These are phyloP conservation scores for Eucalyptus sp. DNA, from an alignment of 345 rosid genomes.

Conservation along the genomic window DNA sequence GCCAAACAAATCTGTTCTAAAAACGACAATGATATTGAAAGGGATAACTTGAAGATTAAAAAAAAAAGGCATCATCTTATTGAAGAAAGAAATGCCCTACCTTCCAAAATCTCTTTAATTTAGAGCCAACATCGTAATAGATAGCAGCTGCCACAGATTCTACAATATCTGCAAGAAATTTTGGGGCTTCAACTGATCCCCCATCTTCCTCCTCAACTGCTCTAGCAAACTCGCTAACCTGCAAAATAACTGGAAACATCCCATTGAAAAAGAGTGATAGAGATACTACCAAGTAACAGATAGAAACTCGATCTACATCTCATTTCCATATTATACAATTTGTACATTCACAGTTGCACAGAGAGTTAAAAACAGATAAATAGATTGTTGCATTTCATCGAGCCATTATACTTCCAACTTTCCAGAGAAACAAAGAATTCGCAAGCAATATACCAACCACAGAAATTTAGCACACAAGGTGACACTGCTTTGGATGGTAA, in stretches of 20 bases:
- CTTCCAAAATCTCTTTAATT: constrained; percentile 57
- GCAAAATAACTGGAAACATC: not conserved
- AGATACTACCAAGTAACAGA: not conserved
- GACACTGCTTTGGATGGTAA: not conserved
- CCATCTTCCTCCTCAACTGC: constrained; percentile 51
- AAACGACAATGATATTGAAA: not conserved
- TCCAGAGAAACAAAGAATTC: not conserved
- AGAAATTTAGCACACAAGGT: not conserved
- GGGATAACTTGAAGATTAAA: not conserved
- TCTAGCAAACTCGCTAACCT: constrained; percentile 53
- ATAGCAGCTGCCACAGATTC: constrained; percentile 76
- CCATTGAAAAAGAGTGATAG: not conserved
- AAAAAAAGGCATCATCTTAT: not conserved
- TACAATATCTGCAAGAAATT: constrained; percentile 64
- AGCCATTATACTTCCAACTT: not conserved
- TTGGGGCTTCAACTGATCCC: constrained; percentile 65
- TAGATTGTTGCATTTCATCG: not conserved
- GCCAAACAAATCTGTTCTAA: not conserved
- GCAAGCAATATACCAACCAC: not conserved
- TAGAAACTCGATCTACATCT: not conserved
- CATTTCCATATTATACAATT: not conserved
- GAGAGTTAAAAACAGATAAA: not conserved
- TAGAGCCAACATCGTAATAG: constrained; percentile 39
- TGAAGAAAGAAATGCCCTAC: constrained; percentile 15
- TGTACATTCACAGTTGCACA: not conserved